These are phyloP conservation scores for Sporothrix sp. DNA, from an alignment of 2,329 filamentous ascomycete species.

Conservation along the genomic window DNA sequence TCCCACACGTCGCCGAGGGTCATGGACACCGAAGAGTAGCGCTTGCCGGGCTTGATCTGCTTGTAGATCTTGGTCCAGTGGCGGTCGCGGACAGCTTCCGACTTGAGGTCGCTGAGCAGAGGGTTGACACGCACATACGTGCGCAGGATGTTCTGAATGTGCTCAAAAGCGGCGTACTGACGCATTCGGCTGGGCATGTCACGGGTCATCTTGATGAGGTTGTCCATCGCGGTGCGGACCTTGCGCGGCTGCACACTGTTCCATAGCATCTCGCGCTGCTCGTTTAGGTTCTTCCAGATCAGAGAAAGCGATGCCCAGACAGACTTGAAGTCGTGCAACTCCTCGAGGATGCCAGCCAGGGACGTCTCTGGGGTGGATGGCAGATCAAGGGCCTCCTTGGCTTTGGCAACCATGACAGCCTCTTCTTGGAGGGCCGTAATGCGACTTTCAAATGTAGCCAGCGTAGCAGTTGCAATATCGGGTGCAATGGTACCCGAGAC, in stretches of 20 bases:
- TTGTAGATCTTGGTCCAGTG: constrained; percentile 99
- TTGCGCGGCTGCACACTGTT: constrained; percentile 92
- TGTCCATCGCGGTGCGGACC: constrained; percentile 78
- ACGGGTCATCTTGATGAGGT: constrained; percentile 93
- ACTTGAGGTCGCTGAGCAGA: constrained; percentile 82
- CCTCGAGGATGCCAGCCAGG: constrained; percentile 79
- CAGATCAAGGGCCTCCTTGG: constrained; percentile 91
- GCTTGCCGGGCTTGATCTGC: constrained; percentile 79
- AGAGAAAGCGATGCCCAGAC: constrained; percentile 94
- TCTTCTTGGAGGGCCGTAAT: constrained; percentile 81
- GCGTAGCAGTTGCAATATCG: constrained; percentile 72
- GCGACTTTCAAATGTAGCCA: constrained; percentile 72
- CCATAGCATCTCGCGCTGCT: constrained; percentile 87
- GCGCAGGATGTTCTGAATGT: constrained; percentile 84
- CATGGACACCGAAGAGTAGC: constrained; percentile 89
- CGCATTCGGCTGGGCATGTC: constrained; percentile 99
- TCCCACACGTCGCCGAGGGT: constrained; percentile 99
- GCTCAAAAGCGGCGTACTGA: constrained; percentile 98
- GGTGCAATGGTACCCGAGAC: constrained; percentile 91
- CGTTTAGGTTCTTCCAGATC: constrained; percentile 93
- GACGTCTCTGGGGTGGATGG: constrained; percentile 69
- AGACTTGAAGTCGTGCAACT: constrained; percentile 97
- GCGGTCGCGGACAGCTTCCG: constrained; percentile 88
- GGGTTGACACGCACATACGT: constrained; percentile 85
- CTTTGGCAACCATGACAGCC: constrained; percentile 86